Percentiles rank a stretch among this genome's conserved stretches.
Evolutionary conservation across 108 stramenopile species (phyloP).

Genomic region (Aurantiochytrium sp.): DNA sequence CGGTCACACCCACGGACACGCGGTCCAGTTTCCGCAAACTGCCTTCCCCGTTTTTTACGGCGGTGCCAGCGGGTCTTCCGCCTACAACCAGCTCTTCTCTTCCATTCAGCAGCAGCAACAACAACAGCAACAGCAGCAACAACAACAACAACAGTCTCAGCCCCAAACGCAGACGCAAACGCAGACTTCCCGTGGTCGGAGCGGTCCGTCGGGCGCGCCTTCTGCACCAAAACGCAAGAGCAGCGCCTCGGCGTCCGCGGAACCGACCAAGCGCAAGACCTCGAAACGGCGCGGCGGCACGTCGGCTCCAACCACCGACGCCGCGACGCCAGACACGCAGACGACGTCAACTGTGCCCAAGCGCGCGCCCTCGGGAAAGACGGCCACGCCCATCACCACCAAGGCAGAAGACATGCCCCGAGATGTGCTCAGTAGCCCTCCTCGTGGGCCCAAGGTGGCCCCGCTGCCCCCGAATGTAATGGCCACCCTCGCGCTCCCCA

Average conservation of each 20-base stretch:
- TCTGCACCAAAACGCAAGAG: no score
- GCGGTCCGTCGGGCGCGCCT: no score
- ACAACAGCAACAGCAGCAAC: not conserved
- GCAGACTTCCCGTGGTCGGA: no score
- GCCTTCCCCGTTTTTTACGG: not conserved
- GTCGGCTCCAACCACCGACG: no score
- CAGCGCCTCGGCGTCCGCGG: no score
- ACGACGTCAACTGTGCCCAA: not conserved
- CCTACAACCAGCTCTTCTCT: not conserved
- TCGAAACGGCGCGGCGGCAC: not conserved
- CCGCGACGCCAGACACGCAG: no score
- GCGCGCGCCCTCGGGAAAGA: not conserved
- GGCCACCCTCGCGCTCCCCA: constrained; percentile 3
- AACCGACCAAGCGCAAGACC: no score
- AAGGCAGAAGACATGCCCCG: not conserved
- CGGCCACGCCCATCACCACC: not conserved
- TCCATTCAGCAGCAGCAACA: not conserved
- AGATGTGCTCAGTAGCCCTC: constrained; percentile 29
- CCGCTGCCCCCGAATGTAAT: not conserved
- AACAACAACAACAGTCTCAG: not conserved
- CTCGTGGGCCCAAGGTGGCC: not conserved
- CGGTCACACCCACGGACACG: not conserved
- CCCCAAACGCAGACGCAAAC: not conserved
- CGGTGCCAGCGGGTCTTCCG: not conserved
- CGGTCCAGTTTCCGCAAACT: not conserved